phyloP scores from a whole-genome alignment of 768 basidiomycete genomes.

The Pisolithus sp. region DNA sequence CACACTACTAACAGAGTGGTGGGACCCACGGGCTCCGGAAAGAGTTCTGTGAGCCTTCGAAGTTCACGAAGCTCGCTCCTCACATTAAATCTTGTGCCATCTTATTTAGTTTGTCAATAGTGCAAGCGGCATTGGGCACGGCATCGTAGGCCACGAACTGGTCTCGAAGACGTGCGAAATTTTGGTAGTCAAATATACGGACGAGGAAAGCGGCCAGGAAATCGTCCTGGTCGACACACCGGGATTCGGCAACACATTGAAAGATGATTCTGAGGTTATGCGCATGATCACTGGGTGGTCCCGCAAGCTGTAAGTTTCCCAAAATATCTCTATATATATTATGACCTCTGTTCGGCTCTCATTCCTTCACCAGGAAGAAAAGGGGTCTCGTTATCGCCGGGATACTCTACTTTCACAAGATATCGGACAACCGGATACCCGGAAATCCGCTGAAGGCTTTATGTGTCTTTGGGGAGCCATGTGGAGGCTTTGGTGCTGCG shows the following conservation, averaged over 20 bases:
- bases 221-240: neutral
- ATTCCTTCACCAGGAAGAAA: constrained; percentile 10
- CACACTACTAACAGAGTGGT: neutral
- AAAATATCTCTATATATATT: neutral
- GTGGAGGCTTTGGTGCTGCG: constrained; percentile 14
- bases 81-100: neutral
- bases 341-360: neutral
- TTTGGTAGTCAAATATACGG: neutral
- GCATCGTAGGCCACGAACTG: neutral
- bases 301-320: neutral
- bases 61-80: neutral
- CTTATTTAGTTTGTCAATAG: neutral
- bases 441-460: constrained; percentile 18
- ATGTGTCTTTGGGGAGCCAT: constrained; percentile 18
- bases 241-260: neutral
- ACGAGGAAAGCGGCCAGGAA: neutral
- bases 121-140: neutral
- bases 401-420: constrained; percentile 24
- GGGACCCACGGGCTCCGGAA: neutral
- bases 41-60: neutral
- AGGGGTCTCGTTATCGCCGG: constrained; percentile 14
- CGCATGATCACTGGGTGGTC: neutral
- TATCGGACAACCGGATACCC: constrained; percentile 19
- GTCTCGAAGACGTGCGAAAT: neutral
- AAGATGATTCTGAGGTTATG: neutral